Evolutionary conservation across 2,329 filamentous ascomycete species (phyloP), one percentile per base, ranked within the genome.

Genomic region (Talaromyces sp.): DNA sequence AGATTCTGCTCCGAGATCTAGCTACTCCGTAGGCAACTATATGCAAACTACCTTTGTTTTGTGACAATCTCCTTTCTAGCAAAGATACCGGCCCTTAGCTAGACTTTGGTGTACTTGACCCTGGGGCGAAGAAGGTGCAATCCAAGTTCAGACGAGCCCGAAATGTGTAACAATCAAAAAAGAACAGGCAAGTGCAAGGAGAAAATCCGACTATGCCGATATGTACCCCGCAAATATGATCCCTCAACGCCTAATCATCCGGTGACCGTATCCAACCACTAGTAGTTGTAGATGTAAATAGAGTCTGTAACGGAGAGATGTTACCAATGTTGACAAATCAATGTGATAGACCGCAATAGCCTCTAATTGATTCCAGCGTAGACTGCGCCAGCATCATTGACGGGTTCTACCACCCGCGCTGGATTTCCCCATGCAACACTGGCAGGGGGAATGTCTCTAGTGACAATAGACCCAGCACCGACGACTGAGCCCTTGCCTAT

Each of bases 341-440:
- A 33, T 33, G n/a, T 48, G n/a, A 48, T 35, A 13, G 28, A 48
- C 25, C 10, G 19, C 17, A 54, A 43, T 8, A 15, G 11, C 25
- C 9, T 40, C 53, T 37, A 59, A 22, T 17, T 36, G 21, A 21
- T 31, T 17, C n/a, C 17, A 25, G 33, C 25, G 19, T 17, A 21
- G 21, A 31, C 36, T 10, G 37, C 36, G 15, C 13, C 7, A 15
- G 31, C 40, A 40, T 59, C 51, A 19, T 54, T 19, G 21, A 58
- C 45, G 7, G 36, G 25, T 19, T 58, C 50, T 5, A 53, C 40
- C 39, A 53, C 56, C 55, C 60, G 68, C 4, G 73, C 73, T 0
- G 74, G 75, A 5, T 62, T 64, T 1, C 75, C 75, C 10, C 75
- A 63, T 11, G 71, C 75, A 8, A 77, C 73, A 17, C 63, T 68